Conservation (phyloP, 2,329 filamentous ascomycete genomes). For the Paracamarosporium sp. region DNA sequence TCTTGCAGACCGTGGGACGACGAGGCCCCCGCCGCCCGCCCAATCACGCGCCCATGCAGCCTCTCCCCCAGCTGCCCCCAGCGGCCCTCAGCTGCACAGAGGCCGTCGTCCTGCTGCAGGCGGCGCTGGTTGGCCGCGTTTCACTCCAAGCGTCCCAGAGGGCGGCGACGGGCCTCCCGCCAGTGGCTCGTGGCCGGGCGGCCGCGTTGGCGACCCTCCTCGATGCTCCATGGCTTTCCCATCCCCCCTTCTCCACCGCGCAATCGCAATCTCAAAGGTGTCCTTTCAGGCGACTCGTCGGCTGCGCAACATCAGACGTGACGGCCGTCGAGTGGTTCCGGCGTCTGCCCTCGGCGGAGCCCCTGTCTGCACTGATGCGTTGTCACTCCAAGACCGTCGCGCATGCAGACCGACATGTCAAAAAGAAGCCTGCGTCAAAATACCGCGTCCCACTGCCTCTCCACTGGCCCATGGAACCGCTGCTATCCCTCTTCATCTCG, state of each 20-base stretch:
- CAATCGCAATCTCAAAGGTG: background rate
- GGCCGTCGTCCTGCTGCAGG: background rate
- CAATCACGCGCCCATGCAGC: slow-evolving; percentile 22
- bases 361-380: slow-evolving; percentile 31
- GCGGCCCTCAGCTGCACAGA: background rate
- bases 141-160: slow-evolving; percentile 13
- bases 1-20: slow-evolving; percentile 1
- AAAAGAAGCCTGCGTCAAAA: slow-evolving; percentile 33
- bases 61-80: background rate
- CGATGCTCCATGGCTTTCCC: background rate
- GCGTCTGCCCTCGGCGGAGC: slow-evolving; percentile 1
- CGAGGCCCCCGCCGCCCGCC: slow-evolving; percentile 3
- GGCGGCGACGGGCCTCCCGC: slow-evolving; percentile 19
- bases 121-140: slow-evolving; percentile 17
- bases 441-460: slow-evolving; percentile 29
- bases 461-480: slow-evolving; percentile 24
- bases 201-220: slow-evolving; percentile 28
- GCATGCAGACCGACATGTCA: slow-evolving; percentile 27
- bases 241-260: slow-evolving; percentile 8
- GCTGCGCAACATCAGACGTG: slow-evolving; percentile 24
- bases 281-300: slow-evolving; percentile 19
- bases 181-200: slow-evolving; percentile 17
- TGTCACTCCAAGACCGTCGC: slow-evolving; percentile 36
- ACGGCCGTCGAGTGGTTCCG: slow-evolving; percentile 27
- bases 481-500: slow-evolving; percentile 37